Evolutionary conservation across 352 stramenopile genomes (phyloP), one percentile per base, ranked within the genome.

Genomic region (Globisporangium cederbergense): DNA sequence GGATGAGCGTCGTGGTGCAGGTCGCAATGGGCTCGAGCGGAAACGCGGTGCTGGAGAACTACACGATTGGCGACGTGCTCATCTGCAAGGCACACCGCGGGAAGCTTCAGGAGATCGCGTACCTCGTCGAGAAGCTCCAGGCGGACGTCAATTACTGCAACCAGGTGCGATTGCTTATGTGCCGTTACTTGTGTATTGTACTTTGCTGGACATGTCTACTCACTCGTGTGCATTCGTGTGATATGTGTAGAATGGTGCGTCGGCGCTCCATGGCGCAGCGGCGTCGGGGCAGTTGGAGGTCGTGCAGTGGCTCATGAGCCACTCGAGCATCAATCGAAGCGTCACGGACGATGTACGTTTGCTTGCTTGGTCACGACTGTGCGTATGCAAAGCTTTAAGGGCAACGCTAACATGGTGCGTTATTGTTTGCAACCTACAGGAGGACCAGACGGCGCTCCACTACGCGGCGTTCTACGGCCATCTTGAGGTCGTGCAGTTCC

Each of bases 391-490:
- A 25, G 16, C 9, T 13, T 8, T 18, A 11, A 20, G 45, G n/a
- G 18, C 14, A 51, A 16, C 7, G 18, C 45, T 38, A 34, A 56
- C 14, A 13, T 18, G 8, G n/a, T 43, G 50, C 9, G 28, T 18
- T n/a, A 2, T 28, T 56, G 10, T 43, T 3, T 49, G 16, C 28
- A 43, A 45, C 20, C 32, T 34, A 30, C 46, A 90, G 79, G 86
- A 93, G 38, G 82, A 93, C 62, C 87, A 96, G 60, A 91, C 87
- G 16, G 76, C 86, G 56, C 74, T 96, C 47, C 87, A 96, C 63
- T 96, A 96, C 60, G 87, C 85, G 1, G 87, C 87, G 16, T 96
- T 96, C 66, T 94, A 94, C 49, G 87, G 87, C 8, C 87, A 95
- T 51, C 60, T 95, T 56, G 87, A 96, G 67, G 87, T 96, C 34